Evolutionary conservation across 1,284 basidiomycete genomes (phyloP), one percentile per base, ranked within the genome.

Genomic region (Cystobasidium pallidum): DNA sequence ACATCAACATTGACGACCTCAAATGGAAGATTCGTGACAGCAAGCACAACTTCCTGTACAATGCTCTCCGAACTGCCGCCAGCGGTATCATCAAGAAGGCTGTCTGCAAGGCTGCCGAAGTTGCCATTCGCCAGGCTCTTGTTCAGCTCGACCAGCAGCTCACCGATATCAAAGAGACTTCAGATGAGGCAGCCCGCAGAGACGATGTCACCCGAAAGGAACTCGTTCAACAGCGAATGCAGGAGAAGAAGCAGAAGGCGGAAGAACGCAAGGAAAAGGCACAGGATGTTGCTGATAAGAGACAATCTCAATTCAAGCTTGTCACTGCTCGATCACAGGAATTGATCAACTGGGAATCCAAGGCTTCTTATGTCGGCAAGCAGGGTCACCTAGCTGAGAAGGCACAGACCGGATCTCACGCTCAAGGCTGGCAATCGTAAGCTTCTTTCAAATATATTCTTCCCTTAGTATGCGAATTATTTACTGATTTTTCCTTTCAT

Each of bases 11-110:
- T 58, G 89, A 89, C 78, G 86, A 88, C 62, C 86, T 97, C 77
- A 92, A 91, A 82, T 96, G 95, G 83, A 87, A 88, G 45, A 92
- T 99, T 79, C 88, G 92, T 19, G 93, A 95, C 78, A 87, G 81
- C 78, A 96, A 95, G 83, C 94, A 96, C 83, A 91, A 95, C 79
- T 82, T 91, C 45, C 81, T 96, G 67, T 72, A 81, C 80, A 67
- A 70, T 54, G 49, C 72, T 32, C 55, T 78, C 36, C 73, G 77
- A 52, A 89, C 89, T 7, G 84, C 92, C 61, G 89, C 89, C 6
- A 90, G 86, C 3, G 86, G 86, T 3, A 83, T 96, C 61, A 89
- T 99, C 79, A 97, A 97, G 87, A 89, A 87, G 80, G 91, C 94
- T 80, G 88, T 99, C 76, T 85, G 89, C 82, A 91, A 89, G 81